Conservation (phyloP, 495 filamentous ascomycete species). For the Talaromyces liani region DNA sequence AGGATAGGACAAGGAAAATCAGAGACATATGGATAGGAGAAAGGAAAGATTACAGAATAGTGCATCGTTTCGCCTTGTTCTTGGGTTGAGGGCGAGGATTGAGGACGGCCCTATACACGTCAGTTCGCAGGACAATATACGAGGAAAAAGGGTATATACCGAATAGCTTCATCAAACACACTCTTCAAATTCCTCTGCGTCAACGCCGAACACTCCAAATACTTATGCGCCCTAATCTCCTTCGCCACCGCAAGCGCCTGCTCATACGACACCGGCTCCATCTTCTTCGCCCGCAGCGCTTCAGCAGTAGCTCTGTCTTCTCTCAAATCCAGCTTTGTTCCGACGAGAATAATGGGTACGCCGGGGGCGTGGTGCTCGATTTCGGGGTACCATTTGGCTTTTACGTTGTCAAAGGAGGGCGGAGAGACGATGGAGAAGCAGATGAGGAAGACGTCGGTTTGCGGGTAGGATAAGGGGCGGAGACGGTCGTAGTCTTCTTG, state of each 20-base stretch:
- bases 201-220: slow-evolving; percentile 95
- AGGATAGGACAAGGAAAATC: background rate
- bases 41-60: slow-evolving; percentile 53
- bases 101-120: slow-evolving; percentile 61
- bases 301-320: slow-evolving; percentile 80
- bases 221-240: slow-evolving; percentile 90
- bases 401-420: slow-evolving; percentile 95
- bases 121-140: background rate
- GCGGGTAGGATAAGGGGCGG: slow-evolving; percentile 90
- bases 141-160: slow-evolving; percentile 43
- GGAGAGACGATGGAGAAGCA: slow-evolving; percentile 98
- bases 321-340: slow-evolving; percentile 92
- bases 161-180: slow-evolving; percentile 95
- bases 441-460: slow-evolving; percentile 96
- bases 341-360: slow-evolving; percentile 94
- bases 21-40: background rate
- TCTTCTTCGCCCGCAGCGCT: slow-evolving; percentile 71
- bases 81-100: slow-evolving; percentile 61
- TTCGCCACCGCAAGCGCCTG: slow-evolving; percentile 77
- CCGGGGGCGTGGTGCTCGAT: slow-evolving; percentile 94
- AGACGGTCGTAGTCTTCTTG: slow-evolving; percentile 98
- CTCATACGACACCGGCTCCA: slow-evolving; percentile 88
- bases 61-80: slow-evolving; percentile 66
- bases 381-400: slow-evolving; percentile 96
- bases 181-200: slow-evolving; percentile 95